A percentile compares a stretch with the other conserved stretches of the same genome.
Evolutionary conservation across 441 rosid species (phyloP).

Genomic region (Iberis amara): DNA sequence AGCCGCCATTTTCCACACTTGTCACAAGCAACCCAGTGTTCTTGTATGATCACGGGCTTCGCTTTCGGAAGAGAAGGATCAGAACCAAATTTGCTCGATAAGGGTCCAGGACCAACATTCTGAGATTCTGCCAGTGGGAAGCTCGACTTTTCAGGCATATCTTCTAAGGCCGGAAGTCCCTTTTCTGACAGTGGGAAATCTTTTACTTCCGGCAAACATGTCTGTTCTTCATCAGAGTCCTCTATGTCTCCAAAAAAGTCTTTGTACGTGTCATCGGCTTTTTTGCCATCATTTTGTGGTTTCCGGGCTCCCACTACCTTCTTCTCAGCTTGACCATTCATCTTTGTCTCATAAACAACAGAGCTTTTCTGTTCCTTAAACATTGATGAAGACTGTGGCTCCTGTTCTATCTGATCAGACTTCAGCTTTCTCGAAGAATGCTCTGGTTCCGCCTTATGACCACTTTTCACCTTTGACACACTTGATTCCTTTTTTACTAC

Average conservation of each 20-base stretch:
- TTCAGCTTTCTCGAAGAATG: constrained; percentile 41
- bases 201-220: constrained; percentile 36
- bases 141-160: constrained; percentile 39
- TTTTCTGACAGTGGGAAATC: constrained; percentile 39
- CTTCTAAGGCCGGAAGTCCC: constrained; percentile 29
- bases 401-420: constrained; percentile 46
- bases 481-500: constrained; percentile 38
- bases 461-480: constrained; percentile 37
- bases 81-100: constrained; percentile 30
- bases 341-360: constrained; percentile 44
- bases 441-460: constrained; percentile 36
- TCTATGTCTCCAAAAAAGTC: constrained; percentile 80
- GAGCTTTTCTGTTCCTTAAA: constrained; percentile 38
- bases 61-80: constrained; percentile 43
- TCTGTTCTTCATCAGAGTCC: constrained; percentile 49
- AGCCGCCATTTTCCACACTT: constrained; percentile 92
- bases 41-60: constrained; percentile 56
- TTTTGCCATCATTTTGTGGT: constrained; percentile 40
- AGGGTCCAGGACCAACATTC: constrained; percentile 33
- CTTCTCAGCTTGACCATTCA: constrained; percentile 40
- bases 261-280: constrained; percentile 53
- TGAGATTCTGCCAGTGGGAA: constrained; percentile 33
- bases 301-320: constrained; percentile 43
- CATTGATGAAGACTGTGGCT: constrained; percentile 42
- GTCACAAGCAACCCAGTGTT: constrained; percentile 92